Conservation (phyloP, 2,329 filamentous ascomycete species). For the Botrytis squamosa region DNA sequence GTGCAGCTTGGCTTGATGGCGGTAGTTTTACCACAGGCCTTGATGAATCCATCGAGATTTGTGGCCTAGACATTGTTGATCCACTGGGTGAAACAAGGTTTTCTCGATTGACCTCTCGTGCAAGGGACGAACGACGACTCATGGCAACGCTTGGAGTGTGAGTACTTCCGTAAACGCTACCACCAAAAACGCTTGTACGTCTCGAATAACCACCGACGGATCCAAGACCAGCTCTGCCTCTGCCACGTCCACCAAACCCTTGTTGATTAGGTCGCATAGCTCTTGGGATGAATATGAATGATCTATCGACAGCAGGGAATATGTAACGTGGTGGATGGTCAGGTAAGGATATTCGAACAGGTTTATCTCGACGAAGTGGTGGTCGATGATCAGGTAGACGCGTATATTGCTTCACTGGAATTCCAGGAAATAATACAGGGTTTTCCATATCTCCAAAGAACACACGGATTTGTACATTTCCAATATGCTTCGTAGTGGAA, state of each 20-base stretch:
- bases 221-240: conserved; percentile 69
- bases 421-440: conserved; percentile 68
- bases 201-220: conserved; percentile 68
- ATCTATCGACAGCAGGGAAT: conserved; percentile 84
- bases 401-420: conserved; percentile 86
- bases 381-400: conserved; percentile 93
- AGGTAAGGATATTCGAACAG: conserved; percentile 88
- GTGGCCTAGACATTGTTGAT: conserved; percentile 70
- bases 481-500: conserved; percentile 79
- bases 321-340: conserved; percentile 79
- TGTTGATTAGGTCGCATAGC: conserved; percentile 92
- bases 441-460: conserved; percentile 73
- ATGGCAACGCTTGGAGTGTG: conserved; percentile 87
- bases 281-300: conserved; percentile 96
- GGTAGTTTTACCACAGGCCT: conserved; percentile 83
- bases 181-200: conserved; percentile 78
- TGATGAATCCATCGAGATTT: conserved; percentile 57
- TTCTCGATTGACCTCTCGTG: conserved; percentile 66
- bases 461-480: conserved; percentile 82
- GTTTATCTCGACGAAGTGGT: conserved; percentile 91
- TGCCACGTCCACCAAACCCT: conserved; percentile 63
- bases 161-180: conserved; percentile 65
- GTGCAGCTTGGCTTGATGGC: conserved; percentile 46
- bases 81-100: conserved; percentile 77
- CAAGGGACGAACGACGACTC: conserved; percentile 81